phyloP scores from a whole-genome alignment of 2,329 filamentous ascomycete genomes.

The Colletotrichum brevisporum region DNA sequence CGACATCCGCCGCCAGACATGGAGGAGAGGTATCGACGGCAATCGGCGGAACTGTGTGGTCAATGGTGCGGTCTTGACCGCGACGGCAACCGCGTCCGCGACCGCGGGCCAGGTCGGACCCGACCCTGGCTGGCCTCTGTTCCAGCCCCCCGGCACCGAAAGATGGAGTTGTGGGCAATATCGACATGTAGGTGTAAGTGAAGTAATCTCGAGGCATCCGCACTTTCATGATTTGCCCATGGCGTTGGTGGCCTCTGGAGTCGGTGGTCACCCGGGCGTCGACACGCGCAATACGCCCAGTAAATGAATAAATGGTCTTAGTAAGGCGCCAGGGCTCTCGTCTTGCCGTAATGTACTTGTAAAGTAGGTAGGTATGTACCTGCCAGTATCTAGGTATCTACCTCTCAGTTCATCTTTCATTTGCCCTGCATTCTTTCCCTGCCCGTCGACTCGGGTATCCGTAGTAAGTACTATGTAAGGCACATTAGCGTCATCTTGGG shows the following conservation, averaged over 20 bases:
- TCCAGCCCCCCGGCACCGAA: constrained; percentile 13
- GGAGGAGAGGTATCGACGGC: too few species aligned
- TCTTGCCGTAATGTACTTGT: neutral
- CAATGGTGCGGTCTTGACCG: neutral
- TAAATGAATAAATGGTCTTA: constrained; percentile 1
- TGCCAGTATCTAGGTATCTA: neutral
- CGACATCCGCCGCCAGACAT: too few species aligned
- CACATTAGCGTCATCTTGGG: neutral
- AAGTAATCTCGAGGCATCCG: constrained; percentile 19
- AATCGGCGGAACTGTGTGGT: neutral
- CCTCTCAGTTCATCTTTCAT: constrained; percentile 24
- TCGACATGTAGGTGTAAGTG: constrained; percentile 17
- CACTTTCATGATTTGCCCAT: constrained; percentile 2
- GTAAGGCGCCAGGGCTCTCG: neutral
- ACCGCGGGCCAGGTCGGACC: too few species aligned
- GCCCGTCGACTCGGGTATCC: constrained; percentile 21
- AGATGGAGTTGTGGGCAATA: constrained; percentile 1
- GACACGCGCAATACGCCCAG: neutral
- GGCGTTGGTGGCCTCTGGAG: constrained; percentile 4
- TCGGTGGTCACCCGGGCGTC: constrained; percentile 2
- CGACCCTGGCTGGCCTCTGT: neutral
- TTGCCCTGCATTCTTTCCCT: constrained; percentile 27
- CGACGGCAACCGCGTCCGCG: neutral
- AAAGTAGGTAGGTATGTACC: too few species aligned
- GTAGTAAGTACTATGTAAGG: neutral